Conservation (phyloP, 768 basidiomycete genomes). For the Mycena filopes region DNA sequence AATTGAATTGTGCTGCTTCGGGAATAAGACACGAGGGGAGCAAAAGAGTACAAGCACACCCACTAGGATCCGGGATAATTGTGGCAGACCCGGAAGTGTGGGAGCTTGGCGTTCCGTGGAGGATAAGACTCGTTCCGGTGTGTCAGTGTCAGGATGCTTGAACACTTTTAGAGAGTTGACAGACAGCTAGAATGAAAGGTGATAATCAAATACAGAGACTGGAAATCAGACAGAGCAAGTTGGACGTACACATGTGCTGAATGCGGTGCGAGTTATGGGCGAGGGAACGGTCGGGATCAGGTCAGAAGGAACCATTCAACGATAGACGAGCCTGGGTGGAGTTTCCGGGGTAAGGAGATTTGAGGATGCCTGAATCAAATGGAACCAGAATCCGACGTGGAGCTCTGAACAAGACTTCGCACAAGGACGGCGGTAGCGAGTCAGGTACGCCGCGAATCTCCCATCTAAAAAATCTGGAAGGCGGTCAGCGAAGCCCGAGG, state of each 20-base stretch:
- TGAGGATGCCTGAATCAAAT: no score
- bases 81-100: background rate
- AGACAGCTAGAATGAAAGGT: slow-evolving; percentile 8
- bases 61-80: background rate
- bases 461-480: background rate
- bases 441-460: no score
- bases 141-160: background rate
- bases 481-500: background rate
- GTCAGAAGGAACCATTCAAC: background rate
- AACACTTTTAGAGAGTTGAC: background rate
- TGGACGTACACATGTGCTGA: background rate
- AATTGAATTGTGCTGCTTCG: background rate
- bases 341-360: no score
- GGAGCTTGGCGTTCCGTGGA: background rate
- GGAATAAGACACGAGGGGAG: background rate
- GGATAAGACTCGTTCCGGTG: background rate
- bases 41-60: background rate
- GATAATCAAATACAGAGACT: slow-evolving; percentile 6
- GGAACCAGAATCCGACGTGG: no score
- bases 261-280: background rate
- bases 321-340: no score
- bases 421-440: no score
- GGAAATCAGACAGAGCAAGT: background rate
- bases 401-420: no score
- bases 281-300: background rate